phyloP scores from a whole-genome alignment of 1,284 basidiomycete genomes.

The Cryptococcus hybrid region DNA sequence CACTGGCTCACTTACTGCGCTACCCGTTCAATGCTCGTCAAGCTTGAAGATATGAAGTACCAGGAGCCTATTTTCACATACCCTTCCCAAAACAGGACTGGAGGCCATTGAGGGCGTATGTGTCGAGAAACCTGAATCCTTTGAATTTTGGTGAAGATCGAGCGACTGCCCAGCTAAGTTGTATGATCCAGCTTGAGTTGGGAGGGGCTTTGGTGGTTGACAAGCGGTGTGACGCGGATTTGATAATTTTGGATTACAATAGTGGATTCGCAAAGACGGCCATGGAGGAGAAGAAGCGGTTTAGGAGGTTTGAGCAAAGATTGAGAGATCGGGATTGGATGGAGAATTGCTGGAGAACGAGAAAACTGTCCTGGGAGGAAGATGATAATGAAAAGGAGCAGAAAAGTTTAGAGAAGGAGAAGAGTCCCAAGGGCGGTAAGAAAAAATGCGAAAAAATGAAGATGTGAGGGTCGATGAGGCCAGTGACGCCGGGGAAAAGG shows the following conservation, averaged over 20 bases:
- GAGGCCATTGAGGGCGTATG: constrained; percentile 32
- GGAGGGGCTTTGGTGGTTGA: constrained; percentile 30
- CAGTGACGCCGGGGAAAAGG: too few species aligned
- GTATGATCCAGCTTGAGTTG: constrained; percentile 10
- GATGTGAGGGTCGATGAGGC: too few species aligned
- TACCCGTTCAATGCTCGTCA: constrained; percentile 3
- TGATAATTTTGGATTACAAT: constrained; percentile 35
- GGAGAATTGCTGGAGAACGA: constrained; percentile 18
- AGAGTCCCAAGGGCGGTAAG: too few species aligned
- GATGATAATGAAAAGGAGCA: background rate
- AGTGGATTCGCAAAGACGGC: constrained; percentile 27
- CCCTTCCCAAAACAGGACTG: constrained; percentile 9
- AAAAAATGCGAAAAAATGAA: too few species aligned
- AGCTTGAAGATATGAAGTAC: constrained; percentile 12
- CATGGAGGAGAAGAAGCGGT: constrained; percentile 22
- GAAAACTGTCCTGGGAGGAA: constrained; percentile 17
- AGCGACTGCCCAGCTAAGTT: constrained; percentile 10
- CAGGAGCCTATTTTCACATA: constrained; percentile 19
- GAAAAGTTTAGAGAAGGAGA: too few species aligned
- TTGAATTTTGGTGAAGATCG: constrained; percentile 10
- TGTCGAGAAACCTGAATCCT: constrained; percentile 33
- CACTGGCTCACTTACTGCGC: constrained; percentile 35
- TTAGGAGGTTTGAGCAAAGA: constrained; percentile 28
- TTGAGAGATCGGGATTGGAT: constrained; percentile 43
- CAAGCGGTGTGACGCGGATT: constrained; percentile 32